Evolutionary conservation across 2,329 filamentous ascomycete species (phyloP).

Genomic region (Trichoderma sp.): DNA sequence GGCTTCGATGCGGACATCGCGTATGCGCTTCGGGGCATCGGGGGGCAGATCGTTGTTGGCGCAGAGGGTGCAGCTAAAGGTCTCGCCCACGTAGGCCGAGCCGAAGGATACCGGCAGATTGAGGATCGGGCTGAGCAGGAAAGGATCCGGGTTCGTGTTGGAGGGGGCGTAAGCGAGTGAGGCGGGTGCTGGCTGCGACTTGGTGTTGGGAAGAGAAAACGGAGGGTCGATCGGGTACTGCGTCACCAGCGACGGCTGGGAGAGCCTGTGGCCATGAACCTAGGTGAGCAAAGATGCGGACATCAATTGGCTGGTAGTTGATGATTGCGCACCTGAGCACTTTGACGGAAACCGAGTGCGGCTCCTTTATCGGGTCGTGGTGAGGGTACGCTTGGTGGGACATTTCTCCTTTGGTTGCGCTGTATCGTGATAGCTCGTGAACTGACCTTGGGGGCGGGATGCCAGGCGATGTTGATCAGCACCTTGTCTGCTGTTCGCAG

Average conservation of each 20-base stretch:
- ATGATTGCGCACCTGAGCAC: constrained; percentile 60
- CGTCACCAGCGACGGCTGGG: constrained; percentile 73
- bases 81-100: constrained; percentile 92
- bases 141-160: constrained; percentile 55
- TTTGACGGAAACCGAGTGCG: constrained; percentile 77
- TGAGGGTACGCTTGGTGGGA: constrained; percentile 62
- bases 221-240: constrained; percentile 65
- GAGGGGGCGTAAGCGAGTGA: constrained; percentile 68
- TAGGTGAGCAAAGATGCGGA: background rate
- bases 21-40: constrained; percentile 56
- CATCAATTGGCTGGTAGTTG: background rate
- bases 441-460: background rate
- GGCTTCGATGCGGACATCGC: constrained; percentile 79
- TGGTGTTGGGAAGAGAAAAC: constrained; percentile 45
- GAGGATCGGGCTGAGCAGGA: constrained; percentile 65
- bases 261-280: constrained; percentile 60
- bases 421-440: background rate
- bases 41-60: constrained; percentile 77
- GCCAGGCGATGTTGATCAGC: background rate
- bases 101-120: constrained; percentile 90
- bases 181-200: constrained; percentile 56
- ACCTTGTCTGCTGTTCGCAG: constrained; percentile 4
- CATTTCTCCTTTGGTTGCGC: constrained; percentile 44
- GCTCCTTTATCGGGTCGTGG: constrained; percentile 67
- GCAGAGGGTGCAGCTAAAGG: constrained; percentile 90